These are phyloP conservation scores for Arabidopsis thaliana DNA, from an alignment of 345 rosid genomes.

Conservation along the genomic window DNA sequence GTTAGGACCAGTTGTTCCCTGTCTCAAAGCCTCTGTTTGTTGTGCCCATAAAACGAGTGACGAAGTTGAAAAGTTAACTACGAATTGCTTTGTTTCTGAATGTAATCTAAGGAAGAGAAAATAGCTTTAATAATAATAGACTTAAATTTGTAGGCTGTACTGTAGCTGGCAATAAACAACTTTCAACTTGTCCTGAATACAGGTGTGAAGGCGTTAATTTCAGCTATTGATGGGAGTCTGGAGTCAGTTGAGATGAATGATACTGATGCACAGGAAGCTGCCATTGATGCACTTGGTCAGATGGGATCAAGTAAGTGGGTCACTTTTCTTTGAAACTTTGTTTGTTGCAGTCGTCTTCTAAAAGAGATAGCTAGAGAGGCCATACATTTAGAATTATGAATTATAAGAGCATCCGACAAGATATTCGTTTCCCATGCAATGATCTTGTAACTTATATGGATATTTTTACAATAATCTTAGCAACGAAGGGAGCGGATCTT, in stretches of 20 bases:
- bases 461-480: constrained; percentile 43
- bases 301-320: constrained; percentile 79
- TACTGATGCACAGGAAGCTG: constrained; percentile 71
- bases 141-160: constrained; percentile 6
- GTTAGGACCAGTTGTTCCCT: background rate
- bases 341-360: constrained; percentile 8
- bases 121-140: constrained; percentile 19
- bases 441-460: background rate
- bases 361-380: constrained; percentile 24
- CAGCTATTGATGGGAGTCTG: constrained; percentile 71
- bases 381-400: background rate
- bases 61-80: constrained; percentile 17
- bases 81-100: constrained; percentile 6
- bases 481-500: constrained; percentile 70
- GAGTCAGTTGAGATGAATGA: constrained; percentile 54
- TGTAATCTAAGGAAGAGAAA: background rate
- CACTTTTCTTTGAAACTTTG: constrained; percentile 5
- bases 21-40: background rate
- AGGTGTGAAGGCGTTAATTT: constrained; percentile 69
- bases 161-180: background rate
- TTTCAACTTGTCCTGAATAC: constrained; percentile 40
- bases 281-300: constrained; percentile 87
- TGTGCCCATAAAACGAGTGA: background rate
- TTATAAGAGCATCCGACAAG: background rate
- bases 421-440: constrained; percentile 4